A percentile compares a stretch with the other conserved stretches of the same genome.
Conservation (phyloP, 768 basidiomycete genomes). For the Lentinula boryana region DNA sequence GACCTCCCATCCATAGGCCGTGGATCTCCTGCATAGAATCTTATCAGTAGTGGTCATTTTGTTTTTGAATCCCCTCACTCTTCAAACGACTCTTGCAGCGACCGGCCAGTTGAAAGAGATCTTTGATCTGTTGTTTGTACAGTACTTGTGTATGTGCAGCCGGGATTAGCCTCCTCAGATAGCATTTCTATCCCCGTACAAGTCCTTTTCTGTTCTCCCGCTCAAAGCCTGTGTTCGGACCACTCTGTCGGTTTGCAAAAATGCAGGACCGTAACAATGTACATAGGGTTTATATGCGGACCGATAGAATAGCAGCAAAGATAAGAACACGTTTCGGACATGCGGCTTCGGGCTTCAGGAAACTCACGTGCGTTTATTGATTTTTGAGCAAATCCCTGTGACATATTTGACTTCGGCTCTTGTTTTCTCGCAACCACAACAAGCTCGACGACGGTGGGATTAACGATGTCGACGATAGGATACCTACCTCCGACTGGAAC, state of each 20-base stretch:
- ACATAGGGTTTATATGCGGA: background rate
- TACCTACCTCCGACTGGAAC: slow-evolving; percentile 11
- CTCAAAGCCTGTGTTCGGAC: no score
- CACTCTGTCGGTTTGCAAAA: no score
- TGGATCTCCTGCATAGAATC: background rate
- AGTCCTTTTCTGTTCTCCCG: no score
- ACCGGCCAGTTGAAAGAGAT: no score
- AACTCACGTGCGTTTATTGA: background rate
- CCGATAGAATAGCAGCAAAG: background rate
- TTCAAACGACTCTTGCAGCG: no score
- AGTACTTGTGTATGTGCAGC: no score
- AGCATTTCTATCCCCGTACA: no score
- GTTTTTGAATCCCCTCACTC: no score
- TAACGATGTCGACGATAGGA: slow-evolving; percentile 22
- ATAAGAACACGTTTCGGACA: slow-evolving; percentile 1
- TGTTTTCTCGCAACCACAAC: slow-evolving; percentile 13
- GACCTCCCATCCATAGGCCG: background rate
- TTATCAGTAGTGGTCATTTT: background rate
- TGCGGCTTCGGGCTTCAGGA: background rate
- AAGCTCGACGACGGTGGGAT: slow-evolving; percentile 16
- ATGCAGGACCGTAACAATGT: background rate
- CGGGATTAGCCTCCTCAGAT: no score
- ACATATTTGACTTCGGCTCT: background rate
- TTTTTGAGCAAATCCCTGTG: background rate
- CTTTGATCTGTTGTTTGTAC: no score